Evolutionary conservation across 2,329 filamentous ascomycete species (phyloP).

Genomic region (Bipolaris cookei): DNA sequence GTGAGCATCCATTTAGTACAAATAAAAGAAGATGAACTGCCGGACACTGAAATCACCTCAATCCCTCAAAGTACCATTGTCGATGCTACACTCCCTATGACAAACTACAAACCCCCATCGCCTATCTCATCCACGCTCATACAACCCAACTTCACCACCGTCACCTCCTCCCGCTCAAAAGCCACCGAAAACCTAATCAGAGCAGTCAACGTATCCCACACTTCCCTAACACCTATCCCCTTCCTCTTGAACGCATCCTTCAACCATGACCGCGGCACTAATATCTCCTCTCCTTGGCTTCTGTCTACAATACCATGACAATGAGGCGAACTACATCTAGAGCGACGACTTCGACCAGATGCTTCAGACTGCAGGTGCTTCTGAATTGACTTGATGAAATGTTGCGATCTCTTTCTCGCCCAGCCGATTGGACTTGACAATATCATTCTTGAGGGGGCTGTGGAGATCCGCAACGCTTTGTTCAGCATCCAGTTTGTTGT

Average conservation of each 20-base stretch:
- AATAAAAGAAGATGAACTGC: not conserved
- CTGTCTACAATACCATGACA: slow-evolving; percentile 20
- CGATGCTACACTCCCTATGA: not conserved
- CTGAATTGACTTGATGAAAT: slow-evolving; percentile 32
- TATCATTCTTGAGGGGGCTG: slow-evolving; percentile 25
- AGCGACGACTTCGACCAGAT: not conserved
- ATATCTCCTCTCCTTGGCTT: slow-evolving; percentile 25
- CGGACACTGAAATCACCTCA: too few species aligned
- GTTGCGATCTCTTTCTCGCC: slow-evolving; percentile 32
- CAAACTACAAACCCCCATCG: too few species aligned
- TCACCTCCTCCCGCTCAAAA: slow-evolving; percentile 30
- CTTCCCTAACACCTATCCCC: slow-evolving; percentile 19
- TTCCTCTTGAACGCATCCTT: slow-evolving; percentile 16
- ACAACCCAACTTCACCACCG: not conserved
- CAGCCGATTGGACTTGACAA: slow-evolving; percentile 24
- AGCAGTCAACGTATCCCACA: slow-evolving; percentile 27
- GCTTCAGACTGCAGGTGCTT: slow-evolving; percentile 13
- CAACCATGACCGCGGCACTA: slow-evolving; percentile 41
- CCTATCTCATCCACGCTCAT: not conserved
- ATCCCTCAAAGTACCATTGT: too few species aligned
- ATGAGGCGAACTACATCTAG: slow-evolving; percentile 23
- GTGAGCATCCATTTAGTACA: not conserved
- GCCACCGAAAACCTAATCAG: slow-evolving; percentile 40
- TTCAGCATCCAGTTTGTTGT: not conserved
- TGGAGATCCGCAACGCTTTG: slow-evolving; percentile 22